Evolutionary conservation across 2,329 filamentous ascomycete genomes (phyloP).

Genomic region (Claviceps sp.): DNA sequence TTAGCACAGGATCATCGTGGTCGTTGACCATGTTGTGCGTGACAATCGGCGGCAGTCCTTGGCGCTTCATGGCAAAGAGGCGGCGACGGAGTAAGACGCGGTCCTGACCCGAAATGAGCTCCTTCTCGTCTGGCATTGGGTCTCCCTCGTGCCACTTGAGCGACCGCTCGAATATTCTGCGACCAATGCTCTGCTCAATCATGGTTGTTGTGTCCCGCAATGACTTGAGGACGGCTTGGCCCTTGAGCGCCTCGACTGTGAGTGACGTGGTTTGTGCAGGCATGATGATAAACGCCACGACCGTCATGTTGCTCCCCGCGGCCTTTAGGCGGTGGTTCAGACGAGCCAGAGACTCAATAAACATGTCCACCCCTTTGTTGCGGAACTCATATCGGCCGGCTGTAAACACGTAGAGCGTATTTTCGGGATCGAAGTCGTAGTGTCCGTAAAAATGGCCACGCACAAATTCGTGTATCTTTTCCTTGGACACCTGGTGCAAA

Average conservation of each 20-base stretch:
- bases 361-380: constrained; percentile 99
- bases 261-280: constrained; percentile 90
- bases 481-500: constrained; percentile 87
- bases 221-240: constrained; percentile 94
- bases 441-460: constrained; percentile 97
- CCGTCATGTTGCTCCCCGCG: constrained; percentile 75
- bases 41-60: constrained; percentile 82
- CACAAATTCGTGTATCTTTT: constrained; percentile 97
- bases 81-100: constrained; percentile 83
- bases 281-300: constrained; percentile 98
- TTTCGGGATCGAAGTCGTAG: constrained; percentile 92
- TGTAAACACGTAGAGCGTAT: constrained; percentile 96
- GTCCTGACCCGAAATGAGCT: constrained; percentile 82
- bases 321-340: constrained; percentile 87
- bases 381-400: constrained; percentile 94
- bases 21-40: constrained; percentile 99
- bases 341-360: constrained; percentile 89
- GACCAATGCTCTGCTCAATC: constrained; percentile 85
- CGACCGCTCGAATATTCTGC: constrained; percentile 87
- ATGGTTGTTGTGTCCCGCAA: constrained; percentile 84
- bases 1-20: constrained; percentile 80
- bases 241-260: constrained; percentile 89
- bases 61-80: constrained; percentile 92
- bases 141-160: constrained; percentile 93
- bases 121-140: constrained; percentile 89